Evolutionary conservation across 176 grass and related monocot genomes (phyloP).

Genomic region (Aegilops umbellulata): DNA sequence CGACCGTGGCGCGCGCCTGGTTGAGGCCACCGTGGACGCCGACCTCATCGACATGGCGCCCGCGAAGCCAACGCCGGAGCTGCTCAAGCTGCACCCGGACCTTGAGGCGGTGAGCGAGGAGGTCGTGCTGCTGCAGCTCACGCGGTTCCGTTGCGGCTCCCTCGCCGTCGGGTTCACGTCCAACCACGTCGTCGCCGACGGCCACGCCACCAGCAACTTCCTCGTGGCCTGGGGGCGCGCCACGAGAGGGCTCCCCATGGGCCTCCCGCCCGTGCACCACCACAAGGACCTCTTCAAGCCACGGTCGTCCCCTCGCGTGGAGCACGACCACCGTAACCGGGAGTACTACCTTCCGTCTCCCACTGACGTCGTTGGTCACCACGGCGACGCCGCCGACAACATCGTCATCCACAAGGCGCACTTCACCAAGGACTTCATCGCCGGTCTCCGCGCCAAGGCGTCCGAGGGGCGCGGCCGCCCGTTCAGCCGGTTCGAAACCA

Average conservation of each 20-base stretch:
- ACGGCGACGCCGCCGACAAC: neutral
- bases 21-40: neutral
- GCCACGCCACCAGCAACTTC: neutral
- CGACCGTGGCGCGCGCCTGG: neutral
- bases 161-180: neutral
- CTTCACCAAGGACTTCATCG: slow-evolving; percentile 69
- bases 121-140: slow-evolving; percentile 15
- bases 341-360: neutral
- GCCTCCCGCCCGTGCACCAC: neutral
- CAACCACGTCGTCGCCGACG: slow-evolving; percentile 2
- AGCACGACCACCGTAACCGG: neutral
- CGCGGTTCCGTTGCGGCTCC: slow-evolving; percentile 6
- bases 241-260: neutral
- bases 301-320: neutral
- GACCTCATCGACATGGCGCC: neutral
- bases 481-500: slow-evolving; percentile 55
- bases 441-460: slow-evolving; percentile 30
- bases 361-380: neutral
- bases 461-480: slow-evolving; percentile 18
- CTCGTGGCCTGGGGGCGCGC: neutral
- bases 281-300: neutral
- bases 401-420: slow-evolving; percentile 59
- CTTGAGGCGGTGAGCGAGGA: neutral
- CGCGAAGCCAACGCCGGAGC: neutral
- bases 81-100: neutral